A percentile compares a stretch with the other conserved stretches of the same genome.
These are phyloP conservation scores for Blastocystis sp. DNA, from an alignment of 352 stramenopile species.

Conservation along the genomic window DNA sequence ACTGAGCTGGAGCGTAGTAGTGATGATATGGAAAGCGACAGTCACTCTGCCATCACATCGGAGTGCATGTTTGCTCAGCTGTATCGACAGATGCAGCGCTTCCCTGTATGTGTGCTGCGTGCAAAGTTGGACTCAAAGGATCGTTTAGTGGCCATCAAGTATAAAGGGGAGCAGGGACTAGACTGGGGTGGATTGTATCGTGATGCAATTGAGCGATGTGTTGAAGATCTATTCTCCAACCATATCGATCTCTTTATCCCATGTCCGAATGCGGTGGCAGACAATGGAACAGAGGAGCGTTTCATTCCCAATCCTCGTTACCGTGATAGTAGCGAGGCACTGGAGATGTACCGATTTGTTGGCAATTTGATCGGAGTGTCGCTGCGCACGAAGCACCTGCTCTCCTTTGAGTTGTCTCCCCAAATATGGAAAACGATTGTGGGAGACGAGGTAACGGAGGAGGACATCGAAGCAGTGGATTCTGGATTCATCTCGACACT, in stretches of 20 bases:
- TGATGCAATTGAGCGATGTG: constrained; percentile 56
- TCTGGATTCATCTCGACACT: constrained; percentile 78
- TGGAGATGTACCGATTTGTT: constrained; percentile 75
- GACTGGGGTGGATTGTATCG: constrained; percentile 63
- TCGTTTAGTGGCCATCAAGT: constrained; percentile 62
- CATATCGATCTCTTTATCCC: constrained; percentile 46
- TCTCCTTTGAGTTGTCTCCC: constrained; percentile 74
- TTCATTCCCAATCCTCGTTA: constrained; percentile 79
- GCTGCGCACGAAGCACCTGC: constrained; percentile 77
- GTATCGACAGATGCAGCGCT: constrained; percentile 29
- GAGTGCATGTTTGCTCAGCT: constrained; percentile 59
- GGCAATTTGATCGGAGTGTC: constrained; percentile 80
- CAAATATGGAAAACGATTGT: constrained; percentile 82
- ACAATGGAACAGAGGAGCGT: constrained; percentile 72
- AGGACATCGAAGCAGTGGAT: constrained; percentile 76
- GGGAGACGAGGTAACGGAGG: constrained; percentile 67
- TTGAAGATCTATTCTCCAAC: constrained; percentile 49
- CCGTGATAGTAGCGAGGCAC: constrained; percentile 58
- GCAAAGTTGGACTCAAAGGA: constrained; percentile 50
- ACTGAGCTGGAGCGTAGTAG: constrained; percentile 40
- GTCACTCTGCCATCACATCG: neutral
- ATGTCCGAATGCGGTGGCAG: neutral
- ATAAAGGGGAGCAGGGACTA: constrained; percentile 62
- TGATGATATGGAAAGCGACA: neutral
- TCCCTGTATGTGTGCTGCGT: neutral